Conservation (phyloP, 345 rosid species). For the Diplotaxis tenuifolia region DNA sequence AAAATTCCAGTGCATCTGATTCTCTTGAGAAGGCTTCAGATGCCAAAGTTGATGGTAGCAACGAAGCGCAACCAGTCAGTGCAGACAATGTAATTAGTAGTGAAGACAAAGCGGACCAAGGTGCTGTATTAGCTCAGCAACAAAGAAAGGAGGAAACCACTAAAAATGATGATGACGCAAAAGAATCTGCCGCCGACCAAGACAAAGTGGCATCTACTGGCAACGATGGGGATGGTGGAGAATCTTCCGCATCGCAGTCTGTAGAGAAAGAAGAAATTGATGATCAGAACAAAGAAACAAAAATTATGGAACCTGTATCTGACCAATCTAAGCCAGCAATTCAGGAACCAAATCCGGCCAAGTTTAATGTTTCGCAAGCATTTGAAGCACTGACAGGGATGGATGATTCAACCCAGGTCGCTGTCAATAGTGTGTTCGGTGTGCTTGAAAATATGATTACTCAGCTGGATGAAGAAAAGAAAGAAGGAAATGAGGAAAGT, state of each 20-base stretch:
- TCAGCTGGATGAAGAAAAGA: conserved; percentile 64
- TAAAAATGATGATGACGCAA: conserved; percentile 46
- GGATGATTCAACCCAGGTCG: conserved; percentile 94
- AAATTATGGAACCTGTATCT: conserved; percentile 41
- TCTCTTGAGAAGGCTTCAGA: conserved; percentile 42
- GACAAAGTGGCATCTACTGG: conserved; percentile 38
- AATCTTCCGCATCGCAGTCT: conserved; percentile 48
- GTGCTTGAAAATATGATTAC: conserved; percentile 86
- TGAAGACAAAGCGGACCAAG: conserved; percentile 44
- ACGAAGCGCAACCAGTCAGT: conserved; percentile 36
- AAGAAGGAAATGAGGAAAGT: conserved; percentile 40
- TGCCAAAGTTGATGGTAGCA: conserved; percentile 29
- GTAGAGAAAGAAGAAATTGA: conserved; percentile 51
- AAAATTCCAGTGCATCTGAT: conserved; percentile 43
- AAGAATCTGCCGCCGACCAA: conserved; percentile 46
- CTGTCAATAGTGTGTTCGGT: conserved; percentile 93
- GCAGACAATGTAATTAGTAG: conserved; percentile 36
- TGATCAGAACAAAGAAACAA: conserved; percentile 55
- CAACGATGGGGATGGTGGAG: conserved; percentile 42
- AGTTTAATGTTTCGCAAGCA: conserved; percentile 71
- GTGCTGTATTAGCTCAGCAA: conserved; percentile 35
- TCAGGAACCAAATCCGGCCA: conserved; percentile 41
- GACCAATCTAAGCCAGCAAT: conserved; percentile 44
- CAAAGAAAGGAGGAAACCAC: conserved; percentile 44
- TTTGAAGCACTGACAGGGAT: conserved; percentile 85